Percentiles rank a stretch among this genome's conserved stretches.
Conservation (phyloP, 495 filamentous ascomycete genomes). For the Hyaloscypha hepaticicola region DNA sequence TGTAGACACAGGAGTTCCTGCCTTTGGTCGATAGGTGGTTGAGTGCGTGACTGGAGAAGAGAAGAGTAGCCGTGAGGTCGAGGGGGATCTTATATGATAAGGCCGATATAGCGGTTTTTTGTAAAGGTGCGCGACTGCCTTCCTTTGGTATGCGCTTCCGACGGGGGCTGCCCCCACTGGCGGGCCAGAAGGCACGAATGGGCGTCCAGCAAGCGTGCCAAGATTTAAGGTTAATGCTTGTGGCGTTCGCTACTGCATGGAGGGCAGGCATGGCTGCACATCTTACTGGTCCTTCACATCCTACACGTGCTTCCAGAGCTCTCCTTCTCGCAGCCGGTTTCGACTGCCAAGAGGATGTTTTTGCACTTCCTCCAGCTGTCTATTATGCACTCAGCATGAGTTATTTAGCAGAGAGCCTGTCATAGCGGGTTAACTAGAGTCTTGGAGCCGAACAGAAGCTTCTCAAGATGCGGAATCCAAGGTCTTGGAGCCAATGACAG, state of each 20-base stretch:
- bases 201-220: background rate
- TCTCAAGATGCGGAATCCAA: background rate
- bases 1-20: background rate
- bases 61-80: background rate
- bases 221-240: background rate
- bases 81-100: conserved; percentile 1
- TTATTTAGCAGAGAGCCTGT: background rate
- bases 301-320: background rate
- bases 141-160: background rate
- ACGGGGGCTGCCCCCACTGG: background rate
- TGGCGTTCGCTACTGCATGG: background rate
- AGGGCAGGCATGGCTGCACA: background rate
- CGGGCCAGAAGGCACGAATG: background rate
- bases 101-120: background rate
- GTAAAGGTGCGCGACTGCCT: background rate
- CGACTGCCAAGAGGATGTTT: background rate
- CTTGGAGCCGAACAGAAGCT: background rate
- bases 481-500: background rate
- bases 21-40: background rate
- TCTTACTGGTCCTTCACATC: background rate
- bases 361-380: background rate
- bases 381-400: background rate
- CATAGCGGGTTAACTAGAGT: background rate
- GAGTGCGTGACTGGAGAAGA: conserved; percentile 15
- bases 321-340: background rate